These are phyloP conservation scores for Colletotrichum sp. DNA, from an alignment of 2,329 filamentous ascomycete species.

Conservation along the genomic window DNA sequence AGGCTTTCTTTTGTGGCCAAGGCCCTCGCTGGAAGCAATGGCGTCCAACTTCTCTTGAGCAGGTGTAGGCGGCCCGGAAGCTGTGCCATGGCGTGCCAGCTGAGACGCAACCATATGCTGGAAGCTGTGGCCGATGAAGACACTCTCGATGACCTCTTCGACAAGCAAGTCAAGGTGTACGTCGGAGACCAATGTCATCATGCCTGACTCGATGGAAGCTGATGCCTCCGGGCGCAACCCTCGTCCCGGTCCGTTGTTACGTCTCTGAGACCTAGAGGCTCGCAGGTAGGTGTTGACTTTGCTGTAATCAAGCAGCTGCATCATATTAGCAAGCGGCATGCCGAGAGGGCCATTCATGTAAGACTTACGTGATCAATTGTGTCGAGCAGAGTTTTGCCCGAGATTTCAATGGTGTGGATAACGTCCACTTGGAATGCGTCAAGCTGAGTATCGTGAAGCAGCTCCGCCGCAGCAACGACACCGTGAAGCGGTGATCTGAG, in stretches of 20 bases:
- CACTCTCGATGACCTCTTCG: constrained; percentile 45
- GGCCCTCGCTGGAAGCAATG: constrained; percentile 15
- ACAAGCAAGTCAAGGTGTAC: constrained; percentile 38
- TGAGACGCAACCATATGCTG: constrained; percentile 33
- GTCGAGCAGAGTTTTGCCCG: constrained; percentile 52
- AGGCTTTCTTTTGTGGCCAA: background rate
- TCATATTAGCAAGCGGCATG: background rate
- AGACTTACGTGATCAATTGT: constrained; percentile 50
- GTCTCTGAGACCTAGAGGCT: constrained; percentile 19
- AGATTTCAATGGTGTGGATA: constrained; percentile 52
- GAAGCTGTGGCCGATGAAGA: constrained; percentile 42
- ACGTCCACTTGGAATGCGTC: constrained; percentile 46
- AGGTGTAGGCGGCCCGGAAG: constrained; percentile 15
- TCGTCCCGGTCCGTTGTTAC: constrained; percentile 21
- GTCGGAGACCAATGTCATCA: constrained; percentile 33
- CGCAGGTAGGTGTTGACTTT: constrained; percentile 49
- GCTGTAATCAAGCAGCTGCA: constrained; percentile 49
- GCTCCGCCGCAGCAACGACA: constrained; percentile 56
- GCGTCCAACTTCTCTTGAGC: constrained; percentile 21
- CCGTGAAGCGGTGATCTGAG: constrained; percentile 62
- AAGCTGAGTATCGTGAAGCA: constrained; percentile 51
- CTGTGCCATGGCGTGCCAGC: constrained; percentile 33
- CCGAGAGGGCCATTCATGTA: accelerated
- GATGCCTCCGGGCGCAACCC: background rate
- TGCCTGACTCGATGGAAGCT: constrained; percentile 23